Percentiles rank a stretch among this genome's conserved stretches.
Conservation (phyloP, 495 filamentous ascomycete species). For the Aspergillus avenaceus region DNA sequence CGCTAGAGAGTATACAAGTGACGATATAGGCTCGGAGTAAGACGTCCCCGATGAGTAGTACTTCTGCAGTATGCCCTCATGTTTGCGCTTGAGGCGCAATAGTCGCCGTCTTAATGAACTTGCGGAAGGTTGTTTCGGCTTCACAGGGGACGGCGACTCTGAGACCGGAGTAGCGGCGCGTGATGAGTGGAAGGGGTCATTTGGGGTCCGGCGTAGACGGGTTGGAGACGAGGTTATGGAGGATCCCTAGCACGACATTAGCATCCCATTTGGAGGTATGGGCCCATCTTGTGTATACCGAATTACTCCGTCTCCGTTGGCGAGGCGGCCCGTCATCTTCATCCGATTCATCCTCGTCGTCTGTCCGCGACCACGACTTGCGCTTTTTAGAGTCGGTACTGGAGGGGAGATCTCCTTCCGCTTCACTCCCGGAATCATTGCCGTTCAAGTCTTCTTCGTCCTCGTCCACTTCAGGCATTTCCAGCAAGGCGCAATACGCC, state of each 20-base stretch:
- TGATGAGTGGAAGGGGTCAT: constrained; percentile 44
- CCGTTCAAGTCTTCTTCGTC: constrained; percentile 47
- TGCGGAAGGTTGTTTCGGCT: constrained; percentile 60
- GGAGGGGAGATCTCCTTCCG: constrained; percentile 21
- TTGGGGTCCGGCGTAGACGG: constrained; percentile 30
- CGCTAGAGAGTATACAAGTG: constrained; percentile 87
- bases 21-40: constrained; percentile 91
- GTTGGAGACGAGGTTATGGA: constrained; percentile 48
- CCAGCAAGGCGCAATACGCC: constrained; percentile 74
- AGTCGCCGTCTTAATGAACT: constrained; percentile 67
- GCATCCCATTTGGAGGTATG: background rate
- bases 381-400: constrained; percentile 57
- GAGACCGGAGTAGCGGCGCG: constrained; percentile 42
- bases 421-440: constrained; percentile 36
- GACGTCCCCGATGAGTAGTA: constrained; percentile 87
- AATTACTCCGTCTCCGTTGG: constrained; percentile 81
- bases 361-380: constrained; percentile 76
- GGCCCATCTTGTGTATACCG: constrained; percentile 49
- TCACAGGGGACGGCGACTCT: constrained; percentile 54
- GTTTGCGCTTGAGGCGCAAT: constrained; percentile 67
- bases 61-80: constrained; percentile 64
- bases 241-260: constrained; percentile 52
- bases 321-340: constrained; percentile 51
- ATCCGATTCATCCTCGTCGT: constrained; percentile 60
- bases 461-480: constrained; percentile 89